Base-by-base conservation (phyloP, 306 rosid genomes). In the Cucurbita pepo region DNA sequence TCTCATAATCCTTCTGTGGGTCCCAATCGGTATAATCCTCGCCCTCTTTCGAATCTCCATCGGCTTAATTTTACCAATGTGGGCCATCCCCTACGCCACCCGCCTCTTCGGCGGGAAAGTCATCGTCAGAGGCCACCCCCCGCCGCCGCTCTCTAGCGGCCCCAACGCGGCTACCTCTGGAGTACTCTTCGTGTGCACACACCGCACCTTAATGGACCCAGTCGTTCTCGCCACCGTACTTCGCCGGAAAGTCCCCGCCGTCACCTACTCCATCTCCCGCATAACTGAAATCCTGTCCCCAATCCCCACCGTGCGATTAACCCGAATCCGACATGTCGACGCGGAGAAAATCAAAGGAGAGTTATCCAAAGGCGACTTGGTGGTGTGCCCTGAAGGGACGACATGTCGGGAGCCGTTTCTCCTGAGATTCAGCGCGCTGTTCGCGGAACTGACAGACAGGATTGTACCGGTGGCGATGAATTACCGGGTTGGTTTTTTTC, bases 381-480 rank as follows among this genome's bases (percentile, higher is more conserved):
- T 76, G 0, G 97, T 94, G 56, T 94, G 99, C 40, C 99, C 99
- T 0, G 99, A 94, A 81, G 99, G 99, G 22, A 94, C 99, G 5
- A 94, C 99, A 0, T 94, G 99, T 25, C 90, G 99, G 1, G 97
- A 94, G 43, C 99, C 99, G 2, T 94, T 94, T n/a, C 91, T 94
- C 6, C 22, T 91, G 30, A 54, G 99, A 56, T 94, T 94, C 74
- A 90, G 97, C 36, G 95, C 86, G 0, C 84, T 94, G 0, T 94
- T 91, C 34, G 97, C 99, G 0, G 99, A 94, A 10, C 76, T 94
- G 22, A 91, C 99, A 0, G 96, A 94, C 77, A 77, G 90, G 25
- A 94, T 94, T n/a, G 99, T 94, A 16, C 97, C 99, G 2, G 99
- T 94, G 66, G 99, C 97, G 4, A 94, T 94, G 96, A 94, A 87